phyloP scores from a whole-genome alignment of 768 basidiomycete species.

The Thelephora ganbajun region DNA sequence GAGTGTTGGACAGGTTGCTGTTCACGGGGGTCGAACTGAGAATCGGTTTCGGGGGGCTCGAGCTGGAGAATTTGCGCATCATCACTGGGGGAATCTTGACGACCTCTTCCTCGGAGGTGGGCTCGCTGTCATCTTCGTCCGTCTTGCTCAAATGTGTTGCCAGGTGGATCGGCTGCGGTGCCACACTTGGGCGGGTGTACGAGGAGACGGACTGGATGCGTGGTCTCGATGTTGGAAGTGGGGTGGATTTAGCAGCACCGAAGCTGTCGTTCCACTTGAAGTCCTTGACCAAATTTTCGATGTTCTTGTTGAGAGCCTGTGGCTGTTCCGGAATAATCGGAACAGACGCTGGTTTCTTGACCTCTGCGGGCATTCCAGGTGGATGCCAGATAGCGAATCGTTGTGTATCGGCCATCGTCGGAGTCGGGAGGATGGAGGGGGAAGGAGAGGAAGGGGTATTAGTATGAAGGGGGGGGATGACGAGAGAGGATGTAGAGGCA shows the following conservation, averaged over 20 bases:
- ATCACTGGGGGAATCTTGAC: too few species aligned
- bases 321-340: not conserved
- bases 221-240: too few species aligned
- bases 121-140: too few species aligned
- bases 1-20: too few species aligned
- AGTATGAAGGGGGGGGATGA: not conserved
- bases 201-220: too few species aligned
- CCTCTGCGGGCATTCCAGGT: not conserved
- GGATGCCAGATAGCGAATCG: not conserved
- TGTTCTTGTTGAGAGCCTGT: not conserved
- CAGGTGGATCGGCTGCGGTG: too few species aligned
- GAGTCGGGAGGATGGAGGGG: not conserved
- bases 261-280: not conserved
- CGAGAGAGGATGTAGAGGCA: not conserved
- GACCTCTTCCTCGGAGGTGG: too few species aligned
- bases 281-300: not conserved
- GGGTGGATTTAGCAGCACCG: not conserved
- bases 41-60: too few species aligned
- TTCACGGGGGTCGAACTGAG: too few species aligned
- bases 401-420: not conserved
- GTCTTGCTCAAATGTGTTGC: too few species aligned
- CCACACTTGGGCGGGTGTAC: too few species aligned
- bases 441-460: not conserved
- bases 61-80: too few species aligned
- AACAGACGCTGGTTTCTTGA: not conserved